Evolutionary conservation across 495 filamentous ascomycete species (phyloP), one percentile per base, ranked within the genome.

Genomic region (Aspergillus biplanus): DNA sequence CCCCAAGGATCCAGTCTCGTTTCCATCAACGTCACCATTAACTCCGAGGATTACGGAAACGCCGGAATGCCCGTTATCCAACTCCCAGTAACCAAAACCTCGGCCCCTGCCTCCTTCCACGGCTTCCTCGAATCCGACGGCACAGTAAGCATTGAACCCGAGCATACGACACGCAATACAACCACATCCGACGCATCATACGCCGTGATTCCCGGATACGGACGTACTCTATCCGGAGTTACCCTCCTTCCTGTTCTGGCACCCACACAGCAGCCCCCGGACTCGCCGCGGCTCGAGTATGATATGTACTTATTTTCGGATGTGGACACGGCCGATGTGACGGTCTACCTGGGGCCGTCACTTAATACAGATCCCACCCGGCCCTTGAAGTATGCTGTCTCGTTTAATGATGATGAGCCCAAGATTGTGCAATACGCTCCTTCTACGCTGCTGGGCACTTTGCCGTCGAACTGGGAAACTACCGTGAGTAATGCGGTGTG

Each of bases 101-200:
- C 71, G 12, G 39, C n/a, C n/a, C 39, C 39, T 44, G 39, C 39
- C 12, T 44, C 39, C 27, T 92, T 91, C 75, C 52, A 75, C 47
- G 89, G 88, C 50, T 90, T 89, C 64, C 84, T 90, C 62, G 89
- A 92, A 71, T 79, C 77, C 5, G 85, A 89, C 66, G 78, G 78
- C 48, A 76, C 82, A 59, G 71, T 92, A 48, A 76, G 86, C 60
- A 88, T 91, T 62, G 81, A 88, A 65, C 81, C 83, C 9, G 80
- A 83, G 16, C 80, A 89, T 68, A 84, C 82, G 39, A 73, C 76
- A 73, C 65, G 76, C 59, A 78, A 81, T 32, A 71, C 75, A 33
- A 61, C 69, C 1, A 59, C 69, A 4, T 75, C 75, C 61, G 69
- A 73, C n/a, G 73, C 79, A 8, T 76, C 70, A 4, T 89, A 88